These are phyloP conservation scores for Oryza officinalis DNA, from an alignment of 176 grass and related monocot genomes.

Conservation along the genomic window DNA sequence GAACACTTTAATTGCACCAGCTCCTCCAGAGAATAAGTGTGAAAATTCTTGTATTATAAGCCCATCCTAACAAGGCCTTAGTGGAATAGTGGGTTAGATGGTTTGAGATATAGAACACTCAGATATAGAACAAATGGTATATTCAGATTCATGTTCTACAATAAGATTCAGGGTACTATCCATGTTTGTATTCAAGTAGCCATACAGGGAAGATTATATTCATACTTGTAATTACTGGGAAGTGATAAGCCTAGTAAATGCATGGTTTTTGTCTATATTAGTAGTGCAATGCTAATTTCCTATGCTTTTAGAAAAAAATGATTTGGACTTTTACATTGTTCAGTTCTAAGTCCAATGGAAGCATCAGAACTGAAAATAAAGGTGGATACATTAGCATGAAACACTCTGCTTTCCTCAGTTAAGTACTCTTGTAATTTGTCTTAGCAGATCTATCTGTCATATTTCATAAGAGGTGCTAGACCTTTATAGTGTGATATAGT, in stretches of 20 bases:
- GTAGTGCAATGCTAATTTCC: not conserved
- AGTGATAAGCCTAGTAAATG: not conserved
- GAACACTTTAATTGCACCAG: not conserved
- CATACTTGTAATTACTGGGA: not conserved
- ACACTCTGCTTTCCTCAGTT: not conserved
- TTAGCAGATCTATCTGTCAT: not conserved
- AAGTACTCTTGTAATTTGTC: conserved; percentile 2
- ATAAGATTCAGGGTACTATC: not conserved
- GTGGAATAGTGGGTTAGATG: not conserved
- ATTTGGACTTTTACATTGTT: not conserved
- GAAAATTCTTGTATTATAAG: not conserved
- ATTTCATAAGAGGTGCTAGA: not conserved
- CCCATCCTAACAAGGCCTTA: too few species aligned
- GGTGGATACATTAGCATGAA: conserved; percentile 2
- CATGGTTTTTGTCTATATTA: not conserved
- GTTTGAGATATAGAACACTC: not conserved
- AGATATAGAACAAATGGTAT: not conserved
- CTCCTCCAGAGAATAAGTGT: not conserved
- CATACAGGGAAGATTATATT: not conserved
- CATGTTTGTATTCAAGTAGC: not conserved
- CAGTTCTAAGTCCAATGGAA: not conserved
- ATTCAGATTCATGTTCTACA: not conserved
- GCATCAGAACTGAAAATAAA: not conserved
- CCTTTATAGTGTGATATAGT: not conserved
- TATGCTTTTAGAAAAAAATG: conserved; percentile 6